Evolutionary conservation across 2,329 filamentous ascomycete genomes (phyloP).

Genomic region (Penicillium sp.): DNA sequence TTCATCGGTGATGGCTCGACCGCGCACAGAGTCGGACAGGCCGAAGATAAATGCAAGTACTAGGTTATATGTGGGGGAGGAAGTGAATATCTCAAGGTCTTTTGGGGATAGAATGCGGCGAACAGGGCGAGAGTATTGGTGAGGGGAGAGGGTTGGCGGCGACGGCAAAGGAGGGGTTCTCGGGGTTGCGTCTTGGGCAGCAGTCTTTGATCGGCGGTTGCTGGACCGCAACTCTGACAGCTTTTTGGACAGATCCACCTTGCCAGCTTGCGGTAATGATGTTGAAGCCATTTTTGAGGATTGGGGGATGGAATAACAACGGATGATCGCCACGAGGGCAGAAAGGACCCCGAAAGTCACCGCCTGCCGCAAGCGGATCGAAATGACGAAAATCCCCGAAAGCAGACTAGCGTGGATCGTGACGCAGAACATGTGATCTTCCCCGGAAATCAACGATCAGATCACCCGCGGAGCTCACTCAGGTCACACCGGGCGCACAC

Average conservation of each 20-base stretch:
- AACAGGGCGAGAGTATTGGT: conserved; percentile 65
- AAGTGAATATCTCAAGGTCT: conserved; percentile 79
- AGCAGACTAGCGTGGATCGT: conserved; percentile 13
- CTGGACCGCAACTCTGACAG: conserved; percentile 37
- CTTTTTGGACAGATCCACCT: conserved; percentile 42
- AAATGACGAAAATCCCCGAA: conserved; percentile 4
- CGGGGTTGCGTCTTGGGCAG: conserved; percentile 59
- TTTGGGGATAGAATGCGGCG: conserved; percentile 76
- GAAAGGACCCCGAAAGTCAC: conserved; percentile 4
- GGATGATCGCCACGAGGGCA: conserved; percentile 1
- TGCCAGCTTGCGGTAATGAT: conserved; percentile 18
- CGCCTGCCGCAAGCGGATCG: conserved; percentile 7
- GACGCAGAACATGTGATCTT: conserved; percentile 8
- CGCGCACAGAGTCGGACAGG: conserved; percentile 75
- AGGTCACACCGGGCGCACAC: conserved; percentile 8
- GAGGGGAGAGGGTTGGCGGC: conserved; percentile 60
- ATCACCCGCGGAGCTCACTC: conserved; percentile 1
- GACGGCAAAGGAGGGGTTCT: conserved; percentile 71
- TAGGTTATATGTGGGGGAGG: conserved; percentile 71
- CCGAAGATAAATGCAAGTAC: conserved; percentile 82
- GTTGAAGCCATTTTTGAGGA: conserved; percentile 25
- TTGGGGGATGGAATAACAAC: conserved; percentile 5
- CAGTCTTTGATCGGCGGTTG: conserved; percentile 30
- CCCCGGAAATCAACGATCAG: conserved; percentile 18
- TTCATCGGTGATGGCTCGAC: conserved; percentile 30